A percentile compares a stretch with the other conserved stretches of the same genome.
Conservation (phyloP, 305 asterid genomes). For the Fraxinus sp. region DNA sequence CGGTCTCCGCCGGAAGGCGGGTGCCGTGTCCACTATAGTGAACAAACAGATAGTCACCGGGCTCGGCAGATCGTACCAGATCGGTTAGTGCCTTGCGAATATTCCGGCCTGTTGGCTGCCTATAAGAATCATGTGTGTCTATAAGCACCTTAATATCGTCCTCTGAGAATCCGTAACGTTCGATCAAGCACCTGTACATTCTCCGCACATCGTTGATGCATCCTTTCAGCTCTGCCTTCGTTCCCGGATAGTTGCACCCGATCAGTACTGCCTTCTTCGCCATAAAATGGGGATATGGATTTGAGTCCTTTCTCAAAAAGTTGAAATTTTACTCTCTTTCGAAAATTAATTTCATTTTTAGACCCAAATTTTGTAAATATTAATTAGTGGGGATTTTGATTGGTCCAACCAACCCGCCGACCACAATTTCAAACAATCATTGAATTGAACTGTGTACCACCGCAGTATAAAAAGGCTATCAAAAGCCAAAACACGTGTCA, state of each 20-base stretch:
- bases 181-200: conserved; percentile 62
- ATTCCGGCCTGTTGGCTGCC: conserved; percentile 85
- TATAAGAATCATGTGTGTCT: conserved; percentile 67
- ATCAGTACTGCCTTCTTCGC: conserved; percentile 82
- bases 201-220: conserved; percentile 89
- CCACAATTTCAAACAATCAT: background rate
- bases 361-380: background rate
- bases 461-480: background rate
- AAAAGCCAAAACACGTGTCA: background rate
- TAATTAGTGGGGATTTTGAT: background rate
- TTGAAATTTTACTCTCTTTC: background rate
- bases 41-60: conserved; percentile 73
- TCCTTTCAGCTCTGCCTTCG: conserved; percentile 85
- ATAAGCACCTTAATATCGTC: conserved; percentile 73
- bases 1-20: conserved; percentile 89
- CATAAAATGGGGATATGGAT: conserved; percentile 31
- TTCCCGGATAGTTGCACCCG: conserved; percentile 87
- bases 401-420: background rate
- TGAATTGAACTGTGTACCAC: background rate
- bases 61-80: conserved; percentile 57
- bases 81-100: conserved; percentile 65
- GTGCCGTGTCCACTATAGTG: conserved; percentile 95
- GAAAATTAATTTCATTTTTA: background rate
- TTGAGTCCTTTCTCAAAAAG: background rate
- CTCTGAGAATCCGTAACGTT: conserved; percentile 72